A percentile compares a stretch with the other conserved stretches of the same genome.
Conservation (phyloP, 352 stramenopile species). For the Phytophthora palmivora region DNA sequence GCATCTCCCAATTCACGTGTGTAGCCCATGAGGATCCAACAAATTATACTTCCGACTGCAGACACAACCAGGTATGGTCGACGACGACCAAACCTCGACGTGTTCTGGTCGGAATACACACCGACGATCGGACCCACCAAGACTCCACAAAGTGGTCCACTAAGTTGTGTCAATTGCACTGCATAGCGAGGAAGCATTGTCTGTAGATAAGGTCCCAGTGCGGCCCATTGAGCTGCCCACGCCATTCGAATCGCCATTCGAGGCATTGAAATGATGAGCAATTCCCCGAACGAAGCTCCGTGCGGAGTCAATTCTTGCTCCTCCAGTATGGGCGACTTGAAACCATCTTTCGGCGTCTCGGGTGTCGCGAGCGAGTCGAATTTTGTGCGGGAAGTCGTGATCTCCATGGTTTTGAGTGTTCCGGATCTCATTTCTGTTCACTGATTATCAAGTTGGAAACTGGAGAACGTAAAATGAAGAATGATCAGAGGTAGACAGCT, state of each 20-base stretch:
- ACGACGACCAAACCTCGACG: slow-evolving; percentile 45
- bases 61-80: slow-evolving; percentile 49
- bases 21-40: slow-evolving; percentile 64
- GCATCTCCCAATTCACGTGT: slow-evolving; percentile 52
- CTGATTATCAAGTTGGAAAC: too few species aligned
- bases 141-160: slow-evolving; percentile 54
- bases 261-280: slow-evolving; percentile 61
- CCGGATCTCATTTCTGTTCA: slow-evolving; percentile 23
- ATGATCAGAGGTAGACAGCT: too few species aligned
- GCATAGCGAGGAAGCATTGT: slow-evolving; percentile 53
- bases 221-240: slow-evolving; percentile 66
- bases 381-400: slow-evolving; percentile 12
- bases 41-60: slow-evolving; percentile 44
- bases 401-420: slow-evolving; percentile 14
- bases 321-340: slow-evolving; percentile 35
- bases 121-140: slow-evolving; percentile 57
- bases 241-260: slow-evolving; percentile 69
- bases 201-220: slow-evolving; percentile 60
- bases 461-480: too few species aligned
- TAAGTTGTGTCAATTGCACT: slow-evolving; percentile 64
- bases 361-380: slow-evolving; percentile 34
- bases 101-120: slow-evolving; percentile 48
- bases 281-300: slow-evolving; percentile 33
- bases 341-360: slow-evolving; percentile 32
- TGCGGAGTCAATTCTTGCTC: slow-evolving; percentile 7